Percentiles rank a stretch among this genome's conserved stretches.
phyloP scores from a whole-genome alignment of 2,329 filamentous ascomycete genomes.

The Zelopaecilomyces penicillatus region DNA sequence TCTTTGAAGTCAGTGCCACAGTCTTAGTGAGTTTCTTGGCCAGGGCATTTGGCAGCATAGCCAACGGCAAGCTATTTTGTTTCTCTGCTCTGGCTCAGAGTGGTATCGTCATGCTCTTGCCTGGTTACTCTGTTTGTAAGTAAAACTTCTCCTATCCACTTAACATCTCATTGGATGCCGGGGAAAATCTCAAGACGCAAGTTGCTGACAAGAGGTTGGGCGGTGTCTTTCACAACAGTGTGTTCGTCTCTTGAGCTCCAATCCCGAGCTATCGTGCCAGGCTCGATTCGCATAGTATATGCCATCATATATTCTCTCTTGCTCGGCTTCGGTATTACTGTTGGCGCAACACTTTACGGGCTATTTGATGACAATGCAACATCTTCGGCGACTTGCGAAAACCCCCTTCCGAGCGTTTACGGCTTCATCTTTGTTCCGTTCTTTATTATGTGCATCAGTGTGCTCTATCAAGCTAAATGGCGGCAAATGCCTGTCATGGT shows the following conservation, averaged over 20 bases:
- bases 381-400: conserved; percentile 30
- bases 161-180: too few relatives aligned
- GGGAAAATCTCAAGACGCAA: too few relatives aligned
- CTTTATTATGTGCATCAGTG: conserved; percentile 64
- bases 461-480: conserved; percentile 77
- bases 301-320: conserved; percentile 67
- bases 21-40: conserved; percentile 55
- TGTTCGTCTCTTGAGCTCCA: conserved; percentile 54
- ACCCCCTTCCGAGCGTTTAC: conserved; percentile 34
- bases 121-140: conserved; percentile 53
- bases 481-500: conserved; percentile 74
- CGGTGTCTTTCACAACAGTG: conserved; percentile 16
- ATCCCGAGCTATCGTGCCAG: conserved; percentile 59
- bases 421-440: conserved; percentile 65
- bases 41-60: conserved; percentile 54
- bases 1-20: conserved; percentile 55
- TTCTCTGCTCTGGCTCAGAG: conserved; percentile 58
- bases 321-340: conserved; percentile 63
- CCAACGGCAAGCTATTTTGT: conserved; percentile 44
- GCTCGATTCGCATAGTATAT: conserved; percentile 66
- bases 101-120: conserved; percentile 57
- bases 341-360: conserved; percentile 56
- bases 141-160: conserved; percentile 6
- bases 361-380: conserved; percentile 48
- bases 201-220: neutral